Evolutionary conservation across 2,329 filamentous ascomycete genomes (phyloP).

Genomic region (Coniochaeta prunicola): DNA sequence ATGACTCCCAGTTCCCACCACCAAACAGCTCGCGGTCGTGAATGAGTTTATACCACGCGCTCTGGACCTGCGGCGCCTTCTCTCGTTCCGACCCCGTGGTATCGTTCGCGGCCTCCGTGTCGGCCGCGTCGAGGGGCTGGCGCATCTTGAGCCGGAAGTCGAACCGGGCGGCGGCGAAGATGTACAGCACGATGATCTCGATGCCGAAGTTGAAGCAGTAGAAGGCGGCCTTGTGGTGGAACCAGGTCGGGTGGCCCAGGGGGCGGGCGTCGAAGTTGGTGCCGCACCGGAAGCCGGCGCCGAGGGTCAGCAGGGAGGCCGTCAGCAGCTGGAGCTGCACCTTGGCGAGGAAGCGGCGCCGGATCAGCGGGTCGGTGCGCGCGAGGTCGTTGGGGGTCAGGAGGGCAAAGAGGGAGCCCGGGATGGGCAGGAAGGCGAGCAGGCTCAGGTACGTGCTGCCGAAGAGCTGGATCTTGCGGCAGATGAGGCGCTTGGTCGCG

Average conservation of each 20-base stretch:
- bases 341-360: conserved; percentile 45
- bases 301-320: conserved; percentile 43
- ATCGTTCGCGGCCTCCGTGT: not conserved
- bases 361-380: conserved; percentile 13
- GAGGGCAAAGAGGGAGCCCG: conserved; percentile 31
- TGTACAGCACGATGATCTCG: conserved; percentile 48
- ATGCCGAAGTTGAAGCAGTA: conserved; percentile 58
- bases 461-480: conserved; percentile 48
- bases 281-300: conserved; percentile 49
- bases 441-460: conserved; percentile 46
- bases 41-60: not conserved
- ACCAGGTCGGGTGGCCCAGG: conserved; percentile 42
- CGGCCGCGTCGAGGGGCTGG: not conserved
- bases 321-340: conserved; percentile 42
- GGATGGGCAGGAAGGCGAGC: conserved; percentile 51
- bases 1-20: not conserved
- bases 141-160: conserved; percentile 3
- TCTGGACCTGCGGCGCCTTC: not conserved
- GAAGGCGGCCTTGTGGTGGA: conserved; percentile 51
- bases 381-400: not conserved
- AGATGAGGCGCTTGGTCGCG: conserved; percentile 32
- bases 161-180: conserved; percentile 36
- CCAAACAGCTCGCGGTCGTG: conserved; percentile 1
- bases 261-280: conserved; percentile 36
- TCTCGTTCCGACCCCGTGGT: not conserved